Base-by-base conservation (phyloP, 495 filamentous ascomycete species). In the Penicillium canariense region DNA sequence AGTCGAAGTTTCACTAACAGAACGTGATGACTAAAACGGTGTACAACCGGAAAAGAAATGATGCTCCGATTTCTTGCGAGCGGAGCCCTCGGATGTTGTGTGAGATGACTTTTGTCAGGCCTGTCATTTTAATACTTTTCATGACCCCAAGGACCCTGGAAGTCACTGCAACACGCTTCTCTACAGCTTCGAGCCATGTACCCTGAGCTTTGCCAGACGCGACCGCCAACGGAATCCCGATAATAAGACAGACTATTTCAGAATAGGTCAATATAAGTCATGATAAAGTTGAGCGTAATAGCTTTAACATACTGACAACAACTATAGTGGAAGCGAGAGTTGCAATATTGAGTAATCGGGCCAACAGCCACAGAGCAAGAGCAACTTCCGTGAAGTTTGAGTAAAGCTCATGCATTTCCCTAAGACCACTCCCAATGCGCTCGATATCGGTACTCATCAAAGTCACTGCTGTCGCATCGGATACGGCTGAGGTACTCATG, bases 371-470 rank as follows among this genome's bases (percentile, higher is more conserved):
- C 14, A 82, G 72, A 6, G 81, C 84, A 20, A 87, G 53, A 3
- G 63, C 61, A 8, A 86, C 72, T 55, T 86, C 82, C 1, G 81
- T 55, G 6, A 76, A 28, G 42, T 77, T 73, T 0, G 78, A 78
- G 70, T 77, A 83, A 10, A 73, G 38, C 46, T 83, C 77, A 49
- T 80, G 76, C n/a, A 79, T 59, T 15, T 62, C 51, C 9, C 59
- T 34, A 27, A 76, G 62, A 5, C 68, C 71, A 32, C 43, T 58
- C 12, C 59, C 61, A 10, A 81, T 72, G 12, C 73, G 68, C 48
- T 81, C 79, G 23, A 81, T 68, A 35, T 82, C 81, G 5, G 77
- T 81, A 73, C 78, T 84, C 75, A 84, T 83, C 5, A 87, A 67
- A 0, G 83, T 84, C 1, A 83, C 49, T 0, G 77, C 75, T 6